phyloP scores from a whole-genome alignment of 345 rosid species.

The Cardiospermum halicacabum region DNA sequence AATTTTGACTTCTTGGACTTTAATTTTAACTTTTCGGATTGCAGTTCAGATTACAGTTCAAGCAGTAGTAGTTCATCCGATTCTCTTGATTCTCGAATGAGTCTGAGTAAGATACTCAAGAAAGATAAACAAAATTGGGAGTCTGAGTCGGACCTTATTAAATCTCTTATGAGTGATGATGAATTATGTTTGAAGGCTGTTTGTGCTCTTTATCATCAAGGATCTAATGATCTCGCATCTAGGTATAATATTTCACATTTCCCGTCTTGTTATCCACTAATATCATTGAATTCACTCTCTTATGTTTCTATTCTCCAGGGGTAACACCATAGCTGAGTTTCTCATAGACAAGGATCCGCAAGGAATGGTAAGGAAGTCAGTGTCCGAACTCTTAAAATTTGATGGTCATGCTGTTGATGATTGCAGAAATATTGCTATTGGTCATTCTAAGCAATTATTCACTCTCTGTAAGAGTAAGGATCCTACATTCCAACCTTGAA shows the following conservation, averaged over 20 bases:
- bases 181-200: conserved; percentile 29
- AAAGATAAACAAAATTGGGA: conserved; percentile 15
- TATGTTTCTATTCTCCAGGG: conserved; percentile 16
- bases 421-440: conserved; percentile 21
- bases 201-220: conserved; percentile 28
- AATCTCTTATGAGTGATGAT: conserved; percentile 14
- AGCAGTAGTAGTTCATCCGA: conserved; percentile 30
- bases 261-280: no score
- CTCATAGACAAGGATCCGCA: conserved; percentile 25
- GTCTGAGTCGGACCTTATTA: conserved; percentile 14
- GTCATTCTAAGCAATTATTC: conserved; percentile 23
- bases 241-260: no score
- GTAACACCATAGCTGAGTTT: conserved; percentile 29
- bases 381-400: conserved; percentile 16
- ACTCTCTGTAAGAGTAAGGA: conserved; percentile 25
- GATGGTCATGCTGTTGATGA: conserved; percentile 18
- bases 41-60: conserved; percentile 14
- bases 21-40: no score
- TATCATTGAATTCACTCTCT: not conserved
- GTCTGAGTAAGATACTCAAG: no score
- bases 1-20: no score
- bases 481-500: conserved; percentile 17
- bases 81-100: conserved; percentile 30
- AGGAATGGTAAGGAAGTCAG: conserved; percentile 25
- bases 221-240: no score